Percentiles rank a stretch among this genome's conserved stretches.
These are phyloP conservation scores for Cyberlindnera samutprakarnensis DNA, from an alignment of 805 yeast species.

Conservation along the genomic window DNA sequence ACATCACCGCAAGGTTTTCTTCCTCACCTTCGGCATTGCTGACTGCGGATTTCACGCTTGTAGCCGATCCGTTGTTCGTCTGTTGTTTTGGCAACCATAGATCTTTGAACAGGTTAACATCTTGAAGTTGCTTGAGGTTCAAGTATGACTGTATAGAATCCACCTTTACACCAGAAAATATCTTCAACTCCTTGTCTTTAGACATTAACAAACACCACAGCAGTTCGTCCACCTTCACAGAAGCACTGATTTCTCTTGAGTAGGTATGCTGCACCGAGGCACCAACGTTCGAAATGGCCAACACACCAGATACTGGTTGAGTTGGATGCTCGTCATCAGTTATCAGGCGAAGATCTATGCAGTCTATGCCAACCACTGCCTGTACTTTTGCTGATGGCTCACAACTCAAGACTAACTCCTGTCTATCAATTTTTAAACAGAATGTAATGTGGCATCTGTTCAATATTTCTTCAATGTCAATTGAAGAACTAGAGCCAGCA, in stretches of 20 bases:
- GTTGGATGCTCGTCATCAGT: slow-evolving; percentile 37
- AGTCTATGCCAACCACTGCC: slow-evolving; percentile 69
- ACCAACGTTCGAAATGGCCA: slow-evolving; percentile 46
- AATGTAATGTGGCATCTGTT: slow-evolving; percentile 53
- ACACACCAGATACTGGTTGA: slow-evolving; percentile 35
- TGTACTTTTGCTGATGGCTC: slow-evolving; percentile 92
- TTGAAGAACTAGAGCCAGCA: slow-evolving; percentile 1
- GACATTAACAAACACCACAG: slow-evolving; percentile 41
- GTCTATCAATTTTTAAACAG: slow-evolving; percentile 62
- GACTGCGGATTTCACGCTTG: slow-evolving; percentile 20
- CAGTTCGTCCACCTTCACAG: slow-evolving; percentile 41
- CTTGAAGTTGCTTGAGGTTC: slow-evolving; percentile 81
- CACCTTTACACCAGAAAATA: slow-evolving; percentile 44
- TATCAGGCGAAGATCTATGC: slow-evolving; percentile 51
- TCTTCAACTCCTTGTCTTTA: slow-evolving; percentile 29
- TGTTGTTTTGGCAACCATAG: slow-evolving; percentile 56
- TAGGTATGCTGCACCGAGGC: slow-evolving; percentile 84
- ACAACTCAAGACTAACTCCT: slow-evolving; percentile 74
- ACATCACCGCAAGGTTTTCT: slow-evolving; percentile 31
- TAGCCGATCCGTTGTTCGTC: slow-evolving; percentile 1
- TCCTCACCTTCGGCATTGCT: slow-evolving; percentile 1
- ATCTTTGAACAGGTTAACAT: slow-evolving; percentile 72
- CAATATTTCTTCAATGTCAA: slow-evolving; percentile 38
- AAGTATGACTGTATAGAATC: slow-evolving; percentile 53
- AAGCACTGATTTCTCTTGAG: slow-evolving; percentile 84